Evolutionary conservation across 2,329 filamentous ascomycete genomes (phyloP), one percentile per base, ranked within the genome.

Genomic region (Monascus ruber): DNA sequence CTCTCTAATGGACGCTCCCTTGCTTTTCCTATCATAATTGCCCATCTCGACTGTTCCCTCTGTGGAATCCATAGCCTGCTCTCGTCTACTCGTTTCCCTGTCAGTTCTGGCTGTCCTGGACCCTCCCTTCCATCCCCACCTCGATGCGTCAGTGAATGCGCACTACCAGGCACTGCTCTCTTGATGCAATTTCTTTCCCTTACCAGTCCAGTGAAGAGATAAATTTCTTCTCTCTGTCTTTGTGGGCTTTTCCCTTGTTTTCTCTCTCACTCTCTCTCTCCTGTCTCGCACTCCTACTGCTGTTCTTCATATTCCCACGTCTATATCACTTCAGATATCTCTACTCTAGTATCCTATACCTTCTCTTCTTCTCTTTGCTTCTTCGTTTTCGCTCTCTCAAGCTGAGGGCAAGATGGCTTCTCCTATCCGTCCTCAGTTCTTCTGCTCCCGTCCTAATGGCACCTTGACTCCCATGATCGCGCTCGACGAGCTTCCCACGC

Each of bases 401-500:
- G 4, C 3, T n/a, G 26, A n/a, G 33, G 17, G 42, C 38, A 43
- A 34, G 5, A 53, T 58, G 52, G 38, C 52, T 25, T 43, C 48
- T 24, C 40, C 50, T 8, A 46, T 59, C 35, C 58, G 55, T 35
- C 64, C 66, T 31, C 55, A 56, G 41, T 67, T 61, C 45, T 70
- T 67, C 46, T 54, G 65, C 34, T 53, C 59, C 32, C 64, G 67
- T 29, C 56, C 59, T 31, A 59, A 65, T 48, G 62, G 64, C 26
- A 53, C 49, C 5, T 42, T 67, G 33, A 62, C 60, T 11, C 64
- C 67, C 4, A 56, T 71, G 8, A 52, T 71, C 33, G 61, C 67
- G 5, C 47, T 69, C 4, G 68, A 70, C 43, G 68, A 71, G 44
- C 52, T 71, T 1, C 66, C 66, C 2, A 24, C 50, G 2, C 47